Percentiles rank a stretch among this genome's conserved stretches.
Conservation (phyloP, 2,329 filamentous ascomycete species). For the Hypoxylon sp. region DNA sequence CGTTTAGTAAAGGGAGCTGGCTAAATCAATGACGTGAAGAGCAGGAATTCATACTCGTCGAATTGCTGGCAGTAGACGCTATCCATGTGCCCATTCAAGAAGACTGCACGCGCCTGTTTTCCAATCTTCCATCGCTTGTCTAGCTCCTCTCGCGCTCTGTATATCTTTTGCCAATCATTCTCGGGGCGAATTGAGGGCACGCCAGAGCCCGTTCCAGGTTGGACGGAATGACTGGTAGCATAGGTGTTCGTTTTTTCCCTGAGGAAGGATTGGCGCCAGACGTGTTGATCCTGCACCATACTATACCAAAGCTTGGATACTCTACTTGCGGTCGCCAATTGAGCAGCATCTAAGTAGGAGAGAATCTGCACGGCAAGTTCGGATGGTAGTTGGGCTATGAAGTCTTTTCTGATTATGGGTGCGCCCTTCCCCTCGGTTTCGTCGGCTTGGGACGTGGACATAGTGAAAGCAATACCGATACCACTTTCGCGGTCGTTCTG, state of each 20-base stretch:
- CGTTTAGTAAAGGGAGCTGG: constrained; percentile 53
- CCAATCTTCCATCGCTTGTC: constrained; percentile 85
- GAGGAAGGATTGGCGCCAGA: constrained; percentile 75
- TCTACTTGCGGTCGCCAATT: constrained; percentile 63
- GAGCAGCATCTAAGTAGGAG: constrained; percentile 67
- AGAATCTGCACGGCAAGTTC: constrained; percentile 74
- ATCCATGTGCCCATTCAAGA: constrained; percentile 93
- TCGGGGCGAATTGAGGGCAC: constrained; percentile 69
- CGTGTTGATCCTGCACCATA: constrained; percentile 67
- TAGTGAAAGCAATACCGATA: constrained; percentile 71
- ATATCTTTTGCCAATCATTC: constrained; percentile 90
- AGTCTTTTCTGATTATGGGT: constrained; percentile 66
- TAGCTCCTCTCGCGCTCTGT: constrained; percentile 81
- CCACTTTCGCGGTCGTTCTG: constrained; percentile 74
- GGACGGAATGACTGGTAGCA: constrained; percentile 68
- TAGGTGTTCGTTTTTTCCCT: constrained; percentile 73
- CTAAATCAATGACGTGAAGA: neutral
- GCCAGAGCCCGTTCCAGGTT: constrained; percentile 69
- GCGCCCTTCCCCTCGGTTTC: constrained; percentile 56
- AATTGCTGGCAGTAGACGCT: constrained; percentile 99
- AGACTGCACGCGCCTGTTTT: constrained; percentile 80
- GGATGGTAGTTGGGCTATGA: constrained; percentile 67
- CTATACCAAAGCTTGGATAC: constrained; percentile 68
- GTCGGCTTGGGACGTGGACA: constrained; percentile 56
- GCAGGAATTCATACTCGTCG: constrained; percentile 79